Evolutionary conservation across 2,329 filamentous ascomycete genomes (phyloP), one percentile per base, ranked within the genome.

Genomic region (Tympanopsis confertula): DNA sequence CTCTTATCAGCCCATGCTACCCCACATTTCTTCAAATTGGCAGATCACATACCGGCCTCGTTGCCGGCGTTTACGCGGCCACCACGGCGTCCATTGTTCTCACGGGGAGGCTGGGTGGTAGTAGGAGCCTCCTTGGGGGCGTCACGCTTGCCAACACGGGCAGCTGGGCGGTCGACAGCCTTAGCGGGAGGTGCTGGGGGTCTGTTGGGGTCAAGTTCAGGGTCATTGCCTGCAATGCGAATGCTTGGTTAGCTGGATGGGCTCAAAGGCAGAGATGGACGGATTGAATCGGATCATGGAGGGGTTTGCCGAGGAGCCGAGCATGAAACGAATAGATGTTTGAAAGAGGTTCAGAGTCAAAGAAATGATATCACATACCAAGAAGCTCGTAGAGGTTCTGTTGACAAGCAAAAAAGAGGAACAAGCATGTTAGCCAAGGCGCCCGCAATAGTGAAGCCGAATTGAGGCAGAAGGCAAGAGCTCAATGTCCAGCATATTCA

Each of bases 371-470:
- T 18, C 15, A 40, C 46, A 46, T 82, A 85, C 80, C 80, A 66
- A 85, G 77, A 65, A 84, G 71, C 67, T 84, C 80, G 69, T 80
- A 85, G 55, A 78, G 70, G 66, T 85, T 85, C 80, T 85, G 55
- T 50, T 47, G 47, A 50, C 36, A 40, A 43, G 39, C 39, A 36
- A 36, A 44, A 43, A 51, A 70, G 51, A 71, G 64, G n/a, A n/a
- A n/a, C n/a, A n/a, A n/a, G n/a, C n/a, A n/a, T n/a, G n/a, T n/a
- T n/a, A n/a, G n/a, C n/a, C n/a, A n/a, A n/a, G n/a, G n/a, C n/a
- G n/a, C n/a, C n/a, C n/a, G n/a, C n/a, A n/a, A n/a, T n/a, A n/a
- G n/a, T n/a, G n/a, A n/a, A n/a, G n/a, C n/a, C n/a, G n/a, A n/a
- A n/a, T n/a, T n/a, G n/a, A n/a, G n/a, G n/a, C n/a, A n/a, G n/a